Evolutionary conservation across 257 asterid species (phyloP), one percentile per base, ranked within the genome.

Genomic region (Ophiorrhiza pumila): DNA sequence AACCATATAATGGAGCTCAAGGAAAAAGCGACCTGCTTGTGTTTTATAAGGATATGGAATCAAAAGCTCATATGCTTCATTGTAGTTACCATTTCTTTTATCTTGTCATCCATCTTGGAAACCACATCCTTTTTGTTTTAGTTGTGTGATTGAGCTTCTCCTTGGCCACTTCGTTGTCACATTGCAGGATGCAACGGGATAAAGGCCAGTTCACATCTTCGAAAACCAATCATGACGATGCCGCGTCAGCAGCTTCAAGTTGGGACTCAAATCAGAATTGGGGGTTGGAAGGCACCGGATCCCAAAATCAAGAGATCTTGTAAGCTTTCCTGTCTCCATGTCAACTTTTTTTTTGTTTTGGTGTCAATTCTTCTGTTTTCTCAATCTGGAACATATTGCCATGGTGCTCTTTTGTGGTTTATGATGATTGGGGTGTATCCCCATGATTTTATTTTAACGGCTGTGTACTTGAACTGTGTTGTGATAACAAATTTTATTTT

Each of bases 191-290:
- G 95, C 96, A 90, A 75, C 80, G 97, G 42, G 86, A 87, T 62
- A 91, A 87, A 85, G 97, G 97, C 31, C 96, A 91, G 47, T 89
- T 87, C 79, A 84, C 90, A 70, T 89, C 96, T 73, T 85, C 90
- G 47, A 88, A 89, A 79, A 79, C 84, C 34, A 68, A 58, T 71
- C 76, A 81, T 18, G 97, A 89, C 78, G 97, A 89, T 71, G 74
- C 87, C 73, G 83, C 85, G 57, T 87, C 89, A 73, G 88, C 88
- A 42, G 85, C 76, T 74, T 80, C 90, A 14, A 88, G 87, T 78
- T 87, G 97, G 90, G 94, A 86, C 75, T 84, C 88, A 7, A 80
- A 68, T 66, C 86, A 83, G 80, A 85, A 73, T 81, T 87, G 88
- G 85, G 90, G 82, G 49, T n/a, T 80, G 56, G 90, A 85, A 53